Percentiles rank a stretch among this genome's conserved stretches.
Conservation (phyloP, 2,329 filamentous ascomycete species). For the Neurospora sp. region DNA sequence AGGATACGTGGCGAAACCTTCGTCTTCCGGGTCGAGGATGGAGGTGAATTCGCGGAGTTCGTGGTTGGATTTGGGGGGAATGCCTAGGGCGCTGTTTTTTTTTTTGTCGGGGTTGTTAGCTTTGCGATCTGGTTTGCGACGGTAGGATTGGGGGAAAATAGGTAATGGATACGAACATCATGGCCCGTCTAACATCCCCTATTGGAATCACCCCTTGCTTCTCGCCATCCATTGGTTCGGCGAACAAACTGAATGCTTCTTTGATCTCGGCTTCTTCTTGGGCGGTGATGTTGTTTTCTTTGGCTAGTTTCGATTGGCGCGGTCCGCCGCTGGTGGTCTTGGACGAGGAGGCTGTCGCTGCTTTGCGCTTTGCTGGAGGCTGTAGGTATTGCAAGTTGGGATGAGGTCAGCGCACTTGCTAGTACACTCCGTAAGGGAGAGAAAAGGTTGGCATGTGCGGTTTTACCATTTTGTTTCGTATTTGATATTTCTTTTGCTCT, state of each 20-base stretch:
- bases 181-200: conserved; percentile 58
- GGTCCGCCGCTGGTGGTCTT: conserved; percentile 16
- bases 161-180: conserved; percentile 47
- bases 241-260: conserved; percentile 80
- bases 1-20: conserved; percentile 68
- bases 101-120: neutral
- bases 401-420: neutral
- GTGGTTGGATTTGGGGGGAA: conserved; percentile 49
- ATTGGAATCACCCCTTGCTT: conserved; percentile 61
- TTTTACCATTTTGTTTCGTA: neutral
- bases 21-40: conserved; percentile 71
- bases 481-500: neutral
- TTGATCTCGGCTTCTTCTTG: conserved; percentile 83
- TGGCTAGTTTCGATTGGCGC: conserved; percentile 79
- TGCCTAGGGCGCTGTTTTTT: conserved; percentile 61
- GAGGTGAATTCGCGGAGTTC: conserved; percentile 71
- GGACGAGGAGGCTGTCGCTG: conserved; percentile 20
- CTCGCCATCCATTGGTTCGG: conserved; percentile 58
- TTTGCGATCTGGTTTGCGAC: neutral
- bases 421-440: conserved; percentile 29
- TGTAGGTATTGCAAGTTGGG: conserved; percentile 17
- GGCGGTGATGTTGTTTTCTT: conserved; percentile 77
- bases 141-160: neutral
- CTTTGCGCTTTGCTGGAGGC: conserved; percentile 43
- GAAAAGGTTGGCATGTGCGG: neutral